Evolutionary conservation across 148 eudicot genomes (phyloP).

Genomic region (Persicaria tinctoria): DNA sequence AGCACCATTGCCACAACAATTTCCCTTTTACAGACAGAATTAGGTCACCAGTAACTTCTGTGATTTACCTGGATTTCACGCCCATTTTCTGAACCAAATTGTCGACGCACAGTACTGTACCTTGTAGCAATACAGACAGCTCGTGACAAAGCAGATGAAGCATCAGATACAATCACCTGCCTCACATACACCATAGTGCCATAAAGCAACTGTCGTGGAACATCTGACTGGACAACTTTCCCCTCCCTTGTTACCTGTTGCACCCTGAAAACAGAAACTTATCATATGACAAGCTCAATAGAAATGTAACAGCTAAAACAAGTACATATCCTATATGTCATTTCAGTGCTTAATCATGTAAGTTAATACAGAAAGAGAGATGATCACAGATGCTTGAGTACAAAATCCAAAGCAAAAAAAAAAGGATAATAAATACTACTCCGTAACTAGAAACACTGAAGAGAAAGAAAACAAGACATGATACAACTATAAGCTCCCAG

Average conservation of each 20-base stretch:
- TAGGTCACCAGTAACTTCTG: not conserved
- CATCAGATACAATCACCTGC: constrained; percentile 77
- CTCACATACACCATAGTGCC: constrained; percentile 94
- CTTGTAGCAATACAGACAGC: constrained; percentile 96
- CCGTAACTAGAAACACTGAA: not conserved
- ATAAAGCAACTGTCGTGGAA: constrained; percentile 84
- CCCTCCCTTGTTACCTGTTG: constrained; percentile 89
- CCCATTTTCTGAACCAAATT: constrained; percentile 86
- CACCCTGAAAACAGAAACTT: constrained; percentile 43
- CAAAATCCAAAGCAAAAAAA: not conserved
- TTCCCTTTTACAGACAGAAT: not conserved
- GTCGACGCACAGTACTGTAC: constrained; percentile 90
- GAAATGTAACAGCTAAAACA: not conserved
- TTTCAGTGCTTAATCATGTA: no score
- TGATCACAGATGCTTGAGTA: not conserved
- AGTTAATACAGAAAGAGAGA: not conserved
- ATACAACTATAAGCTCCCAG: not conserved
- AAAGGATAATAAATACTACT: not conserved
- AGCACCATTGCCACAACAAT: not conserved
- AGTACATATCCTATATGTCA: not conserved
- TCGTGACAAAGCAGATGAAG: constrained; percentile 75
- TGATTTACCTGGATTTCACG: constrained; percentile 79
- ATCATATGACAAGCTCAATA: not conserved
- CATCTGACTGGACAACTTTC: constrained; percentile 61
- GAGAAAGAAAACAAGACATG: not conserved